Conservation (phyloP, 257 asterid genomes). For the Gentiana macrophylla region DNA sequence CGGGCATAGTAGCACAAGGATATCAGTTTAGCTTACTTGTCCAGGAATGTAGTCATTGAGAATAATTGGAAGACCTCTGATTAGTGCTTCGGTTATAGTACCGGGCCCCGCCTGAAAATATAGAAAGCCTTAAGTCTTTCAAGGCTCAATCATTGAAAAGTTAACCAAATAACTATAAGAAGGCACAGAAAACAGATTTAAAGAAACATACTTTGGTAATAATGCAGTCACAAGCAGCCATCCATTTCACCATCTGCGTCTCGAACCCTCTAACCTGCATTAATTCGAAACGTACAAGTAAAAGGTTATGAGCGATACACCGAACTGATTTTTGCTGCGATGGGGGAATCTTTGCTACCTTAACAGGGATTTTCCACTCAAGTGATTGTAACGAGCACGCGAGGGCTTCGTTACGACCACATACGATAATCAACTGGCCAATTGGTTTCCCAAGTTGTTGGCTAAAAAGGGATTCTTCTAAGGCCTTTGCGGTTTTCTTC, state of each 20-base stretch:
- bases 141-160: neutral
- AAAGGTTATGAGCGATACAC: neutral
- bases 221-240: constrained; percentile 95
- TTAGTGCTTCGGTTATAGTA: constrained; percentile 91
- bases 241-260: constrained; percentile 93
- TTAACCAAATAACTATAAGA: neutral
- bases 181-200: neutral
- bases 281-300: neutral
- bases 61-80: constrained; percentile 89
- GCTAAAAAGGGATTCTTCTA: constrained; percentile 63
- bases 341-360: constrained; percentile 25
- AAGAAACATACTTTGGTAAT: constrained; percentile 57
- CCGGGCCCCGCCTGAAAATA: constrained; percentile 88
- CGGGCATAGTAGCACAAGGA: neutral
- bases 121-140: neutral
- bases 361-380: constrained; percentile 88
- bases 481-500: constrained; percentile 84
- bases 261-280: constrained; percentile 76
- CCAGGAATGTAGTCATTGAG: constrained; percentile 97
- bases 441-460: constrained; percentile 54
- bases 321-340: neutral
- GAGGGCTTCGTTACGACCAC: constrained; percentile 79
- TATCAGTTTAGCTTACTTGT: constrained; percentile 42
- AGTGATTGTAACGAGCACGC: constrained; percentile 46
- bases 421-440: constrained; percentile 70